These are phyloP conservation scores for Pyrenula aspistea DNA, from an alignment of 495 filamentous ascomycete genomes.

Conservation along the genomic window DNA sequence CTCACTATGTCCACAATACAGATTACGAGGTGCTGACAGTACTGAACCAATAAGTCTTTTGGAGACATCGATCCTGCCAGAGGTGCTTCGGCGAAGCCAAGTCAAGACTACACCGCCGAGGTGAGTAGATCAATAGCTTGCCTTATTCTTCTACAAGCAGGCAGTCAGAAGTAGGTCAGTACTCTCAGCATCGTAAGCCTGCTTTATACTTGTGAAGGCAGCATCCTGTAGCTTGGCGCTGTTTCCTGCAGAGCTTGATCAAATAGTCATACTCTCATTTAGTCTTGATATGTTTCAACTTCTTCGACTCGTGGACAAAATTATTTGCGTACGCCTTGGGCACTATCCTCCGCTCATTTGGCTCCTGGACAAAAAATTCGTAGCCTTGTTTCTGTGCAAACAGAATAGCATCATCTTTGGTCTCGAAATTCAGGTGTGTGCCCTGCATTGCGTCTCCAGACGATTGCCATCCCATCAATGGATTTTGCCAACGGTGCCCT, in stretches of 20 bases:
- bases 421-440: slow-evolving; percentile 77
- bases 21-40: too few species aligned
- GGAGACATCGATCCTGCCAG: too few species aligned
- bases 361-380: slow-evolving; percentile 97
- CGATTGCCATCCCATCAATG: slow-evolving; percentile 96
- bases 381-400: slow-evolving; percentile 99
- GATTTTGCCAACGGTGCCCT: slow-evolving; percentile 95
- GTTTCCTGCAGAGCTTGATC: too few species aligned
- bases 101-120: too few species aligned
- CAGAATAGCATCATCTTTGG: slow-evolving; percentile 84
- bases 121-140: too few species aligned
- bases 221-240: too few species aligned
- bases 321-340: slow-evolving; percentile 97
- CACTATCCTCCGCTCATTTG: slow-evolving; percentile 70
- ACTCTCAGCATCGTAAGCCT: too few species aligned
- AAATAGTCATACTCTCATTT: slow-evolving; percentile 55
- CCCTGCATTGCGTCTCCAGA: slow-evolving; percentile 89
- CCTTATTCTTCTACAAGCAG: too few species aligned
- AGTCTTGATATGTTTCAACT: slow-evolving; percentile 84
- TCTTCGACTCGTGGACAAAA: slow-evolving; percentile 72
- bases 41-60: too few species aligned
- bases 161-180: too few species aligned
- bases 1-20: neutral
- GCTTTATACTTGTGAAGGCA: too few species aligned
- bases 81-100: too few species aligned